A percentile compares a stretch with the other conserved stretches of the same genome.
Evolutionary conservation across 164 flowering plant genomes (phyloP).

Genomic region (Annona squamosa): DNA sequence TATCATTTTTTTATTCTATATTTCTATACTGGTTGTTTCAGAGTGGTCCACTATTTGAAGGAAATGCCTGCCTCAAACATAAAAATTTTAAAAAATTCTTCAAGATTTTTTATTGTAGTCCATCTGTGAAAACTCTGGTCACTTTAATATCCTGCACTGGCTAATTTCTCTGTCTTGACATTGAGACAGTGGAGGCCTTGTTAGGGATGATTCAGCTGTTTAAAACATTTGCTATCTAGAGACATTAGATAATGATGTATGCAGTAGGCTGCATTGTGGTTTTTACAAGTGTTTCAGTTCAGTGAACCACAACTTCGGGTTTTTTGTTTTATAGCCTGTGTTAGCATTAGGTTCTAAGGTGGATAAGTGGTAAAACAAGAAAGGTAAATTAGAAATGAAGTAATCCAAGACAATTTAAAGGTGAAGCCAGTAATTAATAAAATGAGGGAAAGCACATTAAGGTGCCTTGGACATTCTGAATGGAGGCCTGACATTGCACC

Average conservation of each 20-base stretch:
- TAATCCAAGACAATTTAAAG: no score
- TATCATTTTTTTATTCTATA: no score
- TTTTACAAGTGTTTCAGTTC: not conserved
- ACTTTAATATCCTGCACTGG: not conserved
- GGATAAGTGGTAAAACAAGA: not conserved
- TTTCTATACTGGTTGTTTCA: not conserved
- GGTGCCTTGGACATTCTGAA: no score
- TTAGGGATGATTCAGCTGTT: not conserved
- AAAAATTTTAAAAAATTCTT: no score
- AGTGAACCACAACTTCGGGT: not conserved
- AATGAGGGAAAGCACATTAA: no score
- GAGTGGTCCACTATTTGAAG: not conserved
- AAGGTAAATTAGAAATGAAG: no score
- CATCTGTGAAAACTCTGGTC: not conserved
- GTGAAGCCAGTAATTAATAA: no score
- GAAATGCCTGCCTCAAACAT: not conserved
- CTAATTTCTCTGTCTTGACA: not conserved
- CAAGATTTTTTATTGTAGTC: not conserved
- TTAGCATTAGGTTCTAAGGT: not conserved
- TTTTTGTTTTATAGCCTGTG: not conserved
- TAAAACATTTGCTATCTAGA: not conserved
- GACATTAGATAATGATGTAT: no score
- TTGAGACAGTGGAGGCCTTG: not conserved
- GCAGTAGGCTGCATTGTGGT: no score
- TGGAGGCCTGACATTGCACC: no score